Evolutionary conservation across 2,329 filamentous ascomycete genomes (phyloP), one percentile per base, ranked within the genome.

Genomic region (Claviceps purpurea): DNA sequence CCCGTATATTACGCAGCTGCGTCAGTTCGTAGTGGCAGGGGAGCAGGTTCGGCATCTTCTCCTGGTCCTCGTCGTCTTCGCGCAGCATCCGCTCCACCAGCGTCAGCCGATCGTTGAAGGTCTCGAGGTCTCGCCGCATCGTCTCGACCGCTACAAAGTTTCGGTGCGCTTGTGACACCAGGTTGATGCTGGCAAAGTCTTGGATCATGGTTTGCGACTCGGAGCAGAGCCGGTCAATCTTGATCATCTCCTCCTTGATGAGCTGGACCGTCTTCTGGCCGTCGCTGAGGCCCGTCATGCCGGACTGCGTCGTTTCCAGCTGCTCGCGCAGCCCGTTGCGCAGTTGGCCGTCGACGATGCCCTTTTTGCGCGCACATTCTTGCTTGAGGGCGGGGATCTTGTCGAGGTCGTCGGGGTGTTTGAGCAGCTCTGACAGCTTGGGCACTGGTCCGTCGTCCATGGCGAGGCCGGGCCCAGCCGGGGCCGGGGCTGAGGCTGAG

Each of bases 171-270:
- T 95, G 88, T 52, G 91, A 91, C 51, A 94, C 87, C 55, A 88
- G 73, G 67, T 94, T 93, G 74, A 95, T 93, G 64, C 89, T 88
- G 39, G 86, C 85, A 69, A 98, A 97, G 73, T 98, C 93, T 63
- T 87, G 84, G 63, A 98, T 95, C 82, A 96, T 96, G 65, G 88
- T 89, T 73, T 97, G 91, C 51, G 90, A 90, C 70, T 98, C 94
- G 57, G 90, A 89, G 72, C 93, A 98, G 57, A 98, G 80, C 71
- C 88, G 89, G 73, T 98, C 93, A 62, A 98, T 97, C 71, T 91
- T 94, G 76, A 94, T 89, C 81, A 98, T 93, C 73, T 98, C 93
- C 59, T 97, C 91, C 69, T 95, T 95, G 70, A 96, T 96, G 61
- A 86, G 81, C 64, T 88, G 85, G 39, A 98, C 87, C 55, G 88